Evolutionary conservation across 208 protist species (phyloP), one percentile per base, ranked within the genome.

Genomic region (Crithidia sp.): DNA sequence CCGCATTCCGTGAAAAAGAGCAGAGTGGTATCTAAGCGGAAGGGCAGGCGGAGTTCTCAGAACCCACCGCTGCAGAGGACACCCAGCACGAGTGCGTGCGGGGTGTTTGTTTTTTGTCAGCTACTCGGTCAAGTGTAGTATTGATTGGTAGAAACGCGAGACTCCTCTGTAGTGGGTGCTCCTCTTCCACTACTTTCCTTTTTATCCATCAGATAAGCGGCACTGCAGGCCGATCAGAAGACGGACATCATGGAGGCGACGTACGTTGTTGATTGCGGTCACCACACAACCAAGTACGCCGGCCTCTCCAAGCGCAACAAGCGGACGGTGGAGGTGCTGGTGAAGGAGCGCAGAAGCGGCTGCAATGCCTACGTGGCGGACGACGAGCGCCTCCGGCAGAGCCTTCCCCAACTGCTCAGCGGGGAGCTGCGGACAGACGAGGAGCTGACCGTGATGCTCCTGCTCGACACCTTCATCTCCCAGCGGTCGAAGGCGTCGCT

Each of bases 271-370:
- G 89, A 94, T 55, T 88, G 81, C 55, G 89, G 89, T 1, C 76
- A 76, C 45, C 81, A 94, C 78, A 80, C 82, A 5, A 74, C 80
- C 57, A 94, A 94, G 67, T 84, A 87, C 49, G 71, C 85, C 47
- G 80, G 64, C 7, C 41, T 87, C 17, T 84, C 84, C 0, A 86
- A 82, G 59, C 70, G 71, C 28, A 70, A 50, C 55, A 53, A 66
- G 6, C 61, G 61, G 7, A 49, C 44, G 7, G 45, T 52, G 41
- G 66, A 82, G 61, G 77, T 57, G 19, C 59, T 69, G 0, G 47
- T 74, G 37, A 74, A 81, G 45, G 76, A 76, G 49, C 55, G 56
- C 14, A 53, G 62, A 2, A 81, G 68, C 16, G 68, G 39, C 13
- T 70, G 67, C 57, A 68, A 72, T 36, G 76, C 69, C 16, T 81